Percentiles rank a stretch among this genome's conserved stretches.
These are phyloP conservation scores for Monosporascus sp. DNA, from an alignment of 2,329 filamentous ascomycete genomes.

Conservation along the genomic window DNA sequence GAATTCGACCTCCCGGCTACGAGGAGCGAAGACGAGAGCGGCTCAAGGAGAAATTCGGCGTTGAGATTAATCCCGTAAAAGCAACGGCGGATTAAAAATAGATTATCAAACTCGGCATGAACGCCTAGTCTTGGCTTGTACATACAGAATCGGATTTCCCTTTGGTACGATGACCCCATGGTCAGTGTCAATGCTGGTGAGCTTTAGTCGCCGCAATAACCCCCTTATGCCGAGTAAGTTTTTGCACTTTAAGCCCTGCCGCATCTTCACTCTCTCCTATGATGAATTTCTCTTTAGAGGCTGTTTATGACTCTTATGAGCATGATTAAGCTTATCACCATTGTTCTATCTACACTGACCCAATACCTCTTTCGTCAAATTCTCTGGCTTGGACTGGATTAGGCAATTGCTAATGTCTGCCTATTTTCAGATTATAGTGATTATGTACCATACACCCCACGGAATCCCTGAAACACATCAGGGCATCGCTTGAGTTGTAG, in stretches of 20 bases:
- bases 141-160: constrained; percentile 19
- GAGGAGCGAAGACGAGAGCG: constrained; percentile 76
- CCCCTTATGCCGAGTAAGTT: constrained; percentile 13
- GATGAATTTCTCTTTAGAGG: constrained; percentile 31
- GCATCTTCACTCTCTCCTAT: constrained; percentile 11
- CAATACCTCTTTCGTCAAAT: neutral
- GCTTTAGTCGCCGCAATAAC: constrained; percentile 3
- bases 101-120: neutral
- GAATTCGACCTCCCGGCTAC: constrained; percentile 75
- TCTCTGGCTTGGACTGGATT: neutral
- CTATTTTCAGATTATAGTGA: neutral
- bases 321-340: constrained; percentile 30
- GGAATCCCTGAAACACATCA: too few species aligned
- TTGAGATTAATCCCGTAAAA: constrained; percentile 69
- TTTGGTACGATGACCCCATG: constrained; percentile 2
- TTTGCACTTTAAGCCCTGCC: neutral
- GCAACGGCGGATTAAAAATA: constrained; percentile 37
- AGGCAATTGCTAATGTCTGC: neutral
- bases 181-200: constrained; percentile 2
- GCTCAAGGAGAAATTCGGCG: constrained; percentile 80
- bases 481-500: neutral
- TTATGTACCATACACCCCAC: too few species aligned
- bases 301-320: constrained; percentile 33
- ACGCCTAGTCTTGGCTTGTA: constrained; percentile 12
- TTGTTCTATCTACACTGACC: constrained; percentile 26